Evolutionary conservation across 495 filamentous ascomycete genomes (phyloP), one percentile per base, ranked within the genome.

Genomic region (Penicillium silybi): DNA sequence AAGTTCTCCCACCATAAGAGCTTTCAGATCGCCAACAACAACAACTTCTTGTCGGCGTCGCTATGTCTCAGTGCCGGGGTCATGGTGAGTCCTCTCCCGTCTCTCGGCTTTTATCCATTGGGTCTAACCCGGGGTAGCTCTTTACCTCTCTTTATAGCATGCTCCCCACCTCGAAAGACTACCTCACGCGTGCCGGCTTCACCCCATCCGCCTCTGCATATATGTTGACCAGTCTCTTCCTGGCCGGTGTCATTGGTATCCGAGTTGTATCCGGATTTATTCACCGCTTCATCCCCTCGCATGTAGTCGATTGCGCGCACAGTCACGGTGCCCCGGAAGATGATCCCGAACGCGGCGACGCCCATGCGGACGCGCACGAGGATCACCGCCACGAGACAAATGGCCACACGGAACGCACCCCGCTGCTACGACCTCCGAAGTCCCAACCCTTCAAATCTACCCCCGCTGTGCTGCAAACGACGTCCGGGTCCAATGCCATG

Each of bases 111-210:
- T 42, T 1, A 7, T 6, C 25, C 39, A 10, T 40, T 15, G n/a
- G 7, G 32, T 29, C 41, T 63, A 53, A 61, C 35, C 7, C 23
- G 16, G 11, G 6, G 53, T 62, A 97, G 92, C 77, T 97, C 16
- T 98, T 96, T 63, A 96, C 91, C 47, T 87, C 95, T 2, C 70
- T 98, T 23, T 95, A 93, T 62, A 92, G 87, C 67, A 97, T 98
- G 86, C 82, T 98, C 16, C 93, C 93, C 13, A 87, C 86, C 13
- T 81, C 93, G 4, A 86, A 84, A 57, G 74, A 78, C 18, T 95
- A 92, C 65, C 79, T 98, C 9, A 70, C 75, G 17, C 76, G 82
- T 39, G 85, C 81, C 49, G 84, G 83, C 8, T 80, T 85, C 66
- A 78, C 83, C 4, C 74, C 86, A 0, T 76, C 83, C 46, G 59